Base-by-base conservation (phyloP, 768 basidiomycete species). In the Tricholoma terreum region DNA sequence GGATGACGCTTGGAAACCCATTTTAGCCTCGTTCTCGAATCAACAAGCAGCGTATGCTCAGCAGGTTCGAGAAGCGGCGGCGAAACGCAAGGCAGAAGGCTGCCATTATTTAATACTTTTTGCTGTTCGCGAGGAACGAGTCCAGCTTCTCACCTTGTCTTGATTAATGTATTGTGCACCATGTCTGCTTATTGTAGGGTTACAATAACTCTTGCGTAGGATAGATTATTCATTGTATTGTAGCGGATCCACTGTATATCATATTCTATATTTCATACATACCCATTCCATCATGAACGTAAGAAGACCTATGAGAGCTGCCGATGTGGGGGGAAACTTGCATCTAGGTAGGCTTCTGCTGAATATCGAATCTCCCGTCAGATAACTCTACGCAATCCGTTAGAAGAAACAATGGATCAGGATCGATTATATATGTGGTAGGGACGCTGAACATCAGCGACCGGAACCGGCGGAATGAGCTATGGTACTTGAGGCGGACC, bases 1-100 rank as follows among this genome's bases (percentile, higher is more conserved):
- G 58, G 91, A 93, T 43, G 89, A 92, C 36, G 75, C 77, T 0
- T 90, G 91, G 89, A 87, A 84, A 69, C 58, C 74, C 2, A 76
- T 91, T 36, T 66, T 77, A 6, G 73, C 77, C 0, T 68, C 70
- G 8, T 87, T 90, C 68, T 83, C 86, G 0, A 71, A 79, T 24
- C 77, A 82, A 45, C 80, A 83, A 52, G 74, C 80, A 6, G 77
- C 80, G 2, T 91, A 91, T 65, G 88, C 86, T 1, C 67, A 78
- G 21, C 86, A 87, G 55, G 71, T 93, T 17, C 80, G 88, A 19
- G 90, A 92, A 34, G 80, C 86, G 1, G 80, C 83, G 3, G 69
- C 74, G 21, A 87, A 83, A 63, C 78, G 81, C 27, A 88, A 83
- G 61, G 71, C 74, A 1, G 90, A 91, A 57, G 86, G 86, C 6